Evolutionary conservation across 2,329 filamentous ascomycete species (phyloP), one percentile per base, ranked within the genome.

Genomic region (Xylariaceae sp.): DNA sequence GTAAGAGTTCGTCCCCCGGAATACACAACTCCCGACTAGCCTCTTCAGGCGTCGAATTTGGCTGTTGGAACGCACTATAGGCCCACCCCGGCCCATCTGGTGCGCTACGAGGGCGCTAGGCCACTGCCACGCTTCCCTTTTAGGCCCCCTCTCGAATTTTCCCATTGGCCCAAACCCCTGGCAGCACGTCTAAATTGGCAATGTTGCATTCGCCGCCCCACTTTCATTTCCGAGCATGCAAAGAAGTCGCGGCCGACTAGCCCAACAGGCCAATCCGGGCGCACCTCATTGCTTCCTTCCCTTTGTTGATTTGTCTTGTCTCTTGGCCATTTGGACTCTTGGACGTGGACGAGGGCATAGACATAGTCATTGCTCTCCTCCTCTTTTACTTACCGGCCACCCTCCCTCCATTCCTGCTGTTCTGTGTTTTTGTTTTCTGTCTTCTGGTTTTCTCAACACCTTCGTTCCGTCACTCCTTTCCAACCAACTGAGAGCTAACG

Each of bases 401-500:
- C 18, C 52, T 56, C n/a, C 39, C 49, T 53, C 61, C 60, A 59
- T 53, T 55, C 58, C 54, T 60, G 37, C 57, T 58, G 61, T 6
- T n/a, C 10, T 45, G 13, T 41, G 9, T 62, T 59, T 59, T 65
- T 66, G 63, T 66, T 67, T 64, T 13, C 37, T 61, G 8, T 35
- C 52, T 51, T 58, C 51, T 44, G 57, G 59, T 59, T 56, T 54
- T 62, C 56, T 47, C 35, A 45, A 60, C 66, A 66, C 68, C 66
- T 66, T 68, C 51, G 66, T 69, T 66, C 67, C 66, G 69, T 70
- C 71, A 67, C 67, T 73, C 69, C 70, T 67, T 70, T 75, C 73
- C 71, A 74, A 76, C 78, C 78, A 82, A 82, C 78, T 76, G 80
- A 81, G 80, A 77, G 78, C 74, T 50, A 61, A 63, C 55, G 68